Evolutionary conservation across 2,329 filamentous ascomycete genomes (phyloP), one percentile per base, ranked within the genome.

Genomic region (Claviceps sorghi): DNA sequence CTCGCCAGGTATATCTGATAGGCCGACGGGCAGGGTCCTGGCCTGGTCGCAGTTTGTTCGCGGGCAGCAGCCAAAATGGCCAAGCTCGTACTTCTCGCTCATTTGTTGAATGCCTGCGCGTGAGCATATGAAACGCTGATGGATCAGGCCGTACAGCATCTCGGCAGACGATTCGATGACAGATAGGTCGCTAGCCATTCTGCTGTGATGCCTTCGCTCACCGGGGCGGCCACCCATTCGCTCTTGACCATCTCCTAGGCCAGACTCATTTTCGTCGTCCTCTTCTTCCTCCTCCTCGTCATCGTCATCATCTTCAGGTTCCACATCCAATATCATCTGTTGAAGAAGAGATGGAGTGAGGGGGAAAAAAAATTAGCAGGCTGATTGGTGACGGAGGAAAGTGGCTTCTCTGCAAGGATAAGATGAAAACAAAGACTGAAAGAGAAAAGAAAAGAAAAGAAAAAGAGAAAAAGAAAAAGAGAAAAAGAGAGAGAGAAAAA

Each of bases 81-180:
- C 86, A 48, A 95, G 78, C 69, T 97, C 91, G 73, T 97, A 98
- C 69, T 98, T 98, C 69, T 98, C 93, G 57, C 90, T 88, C 93
- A 98, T 98, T 67, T 96, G 90, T 70, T 97, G 91, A 62, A 98
- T 97, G 50, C 93, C 93, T 2, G 88, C 88, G 54, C 93, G 80
- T 26, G 90, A 96, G 63, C 90, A 97, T 71, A 98, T 97, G 70
- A 96, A 98, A 53, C 93, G 86, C 69, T 97, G 93, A 71, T 98
- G 93, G 68, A 98, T 98, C 54, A 98, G 79, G 42, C 93, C 93
- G 71, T 98, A 98, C 26, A 98, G 83, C 73, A 97, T 83, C 73
- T 98, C 93, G n/a, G 93, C 91, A 0, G 89, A 95, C 58, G 86
- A 94, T 72, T 98, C 93, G 63, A 98, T 95, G 58, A 96, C 86